Evolutionary conservation across 2,329 filamentous ascomycete species (phyloP).

Genomic region (Onygena corvina): DNA sequence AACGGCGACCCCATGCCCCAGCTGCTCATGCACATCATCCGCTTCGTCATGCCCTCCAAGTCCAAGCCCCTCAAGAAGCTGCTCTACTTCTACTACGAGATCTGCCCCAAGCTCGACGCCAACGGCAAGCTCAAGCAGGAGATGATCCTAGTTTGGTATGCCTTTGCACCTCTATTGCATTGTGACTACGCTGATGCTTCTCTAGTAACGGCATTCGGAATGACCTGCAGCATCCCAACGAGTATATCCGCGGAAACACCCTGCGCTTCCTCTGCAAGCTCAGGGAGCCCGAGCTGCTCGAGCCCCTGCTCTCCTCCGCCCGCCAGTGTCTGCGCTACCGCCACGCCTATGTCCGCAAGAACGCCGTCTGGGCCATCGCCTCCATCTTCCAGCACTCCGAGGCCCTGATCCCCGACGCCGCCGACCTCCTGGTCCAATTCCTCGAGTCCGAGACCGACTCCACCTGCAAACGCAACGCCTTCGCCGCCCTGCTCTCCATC

Average conservation of each 20-base stretch:
- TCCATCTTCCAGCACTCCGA: slow-evolving; percentile 88
- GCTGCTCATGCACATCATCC: slow-evolving; percentile 98
- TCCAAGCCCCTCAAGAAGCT: slow-evolving; percentile 95
- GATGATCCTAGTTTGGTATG: slow-evolving; percentile 96
- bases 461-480: slow-evolving; percentile 96
- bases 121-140: slow-evolving; percentile 96
- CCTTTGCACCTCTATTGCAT: slow-evolving; percentile 7
- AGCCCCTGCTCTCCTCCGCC: slow-evolving; percentile 85
- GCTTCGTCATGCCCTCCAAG: slow-evolving; percentile 98
- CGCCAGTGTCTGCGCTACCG: slow-evolving; percentile 88
- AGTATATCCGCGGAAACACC: slow-evolving; percentile 97
- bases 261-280: slow-evolving; percentile 94
- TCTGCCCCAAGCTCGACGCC: slow-evolving; percentile 88
- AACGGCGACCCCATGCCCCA: slow-evolving; percentile 94
- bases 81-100: slow-evolving; percentile 98
- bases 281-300: slow-evolving; percentile 86
- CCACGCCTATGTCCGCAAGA: slow-evolving; percentile 96
- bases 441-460: slow-evolving; percentile 81
- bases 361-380: slow-evolving; percentile 86
- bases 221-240: slow-evolving; percentile 92
- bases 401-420: slow-evolving; percentile 83
- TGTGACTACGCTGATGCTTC: neutral
- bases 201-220: slow-evolving; percentile 94
- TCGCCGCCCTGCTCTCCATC: slow-evolving; percentile 79
- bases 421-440: slow-evolving; percentile 82